Conservation (phyloP, 2,329 filamentous ascomycete species). For the Penicillium brevicompactum region DNA sequence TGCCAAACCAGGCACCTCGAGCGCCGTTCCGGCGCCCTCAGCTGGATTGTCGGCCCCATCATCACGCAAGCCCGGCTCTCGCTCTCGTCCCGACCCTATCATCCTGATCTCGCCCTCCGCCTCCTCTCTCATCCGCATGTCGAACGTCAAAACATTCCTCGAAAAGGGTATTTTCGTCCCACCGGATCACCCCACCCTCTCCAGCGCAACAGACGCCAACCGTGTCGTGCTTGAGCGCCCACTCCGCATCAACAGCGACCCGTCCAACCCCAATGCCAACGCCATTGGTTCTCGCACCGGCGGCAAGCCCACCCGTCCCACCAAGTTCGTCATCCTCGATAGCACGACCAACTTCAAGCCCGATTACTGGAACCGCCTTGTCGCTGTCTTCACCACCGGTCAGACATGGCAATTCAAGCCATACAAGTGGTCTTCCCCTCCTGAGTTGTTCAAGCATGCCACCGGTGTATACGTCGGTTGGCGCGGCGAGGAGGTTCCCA, state of each 20-base stretch:
- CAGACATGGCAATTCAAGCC: constrained; percentile 98
- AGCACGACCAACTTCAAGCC: constrained; percentile 93
- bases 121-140: constrained; percentile 90
- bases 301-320: constrained; percentile 65
- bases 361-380: constrained; percentile 94
- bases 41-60: constrained; percentile 40
- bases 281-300: constrained; percentile 43
- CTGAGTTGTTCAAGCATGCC: constrained; percentile 86
- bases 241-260: constrained; percentile 59
- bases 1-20: constrained; percentile 38
- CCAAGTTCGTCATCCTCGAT: constrained; percentile 95
- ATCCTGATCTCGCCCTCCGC: constrained; percentile 96
- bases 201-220: constrained; percentile 67
- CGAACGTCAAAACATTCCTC: constrained; percentile 93
- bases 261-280: constrained; percentile 27
- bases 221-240: constrained; percentile 83
- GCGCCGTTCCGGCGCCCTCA: constrained; percentile 37
- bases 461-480: constrained; percentile 89
- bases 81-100: constrained; percentile 72
- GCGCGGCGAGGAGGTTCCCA: constrained; percentile 78
- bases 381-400: constrained; percentile 95
- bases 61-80: constrained; percentile 42
- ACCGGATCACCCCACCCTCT: constrained; percentile 63
- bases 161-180: constrained; percentile 80
- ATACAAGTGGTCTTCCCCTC: constrained; percentile 91